Base-by-base conservation (phyloP, 1,284 basidiomycete species). In the Irpex rosettiformis region DNA sequence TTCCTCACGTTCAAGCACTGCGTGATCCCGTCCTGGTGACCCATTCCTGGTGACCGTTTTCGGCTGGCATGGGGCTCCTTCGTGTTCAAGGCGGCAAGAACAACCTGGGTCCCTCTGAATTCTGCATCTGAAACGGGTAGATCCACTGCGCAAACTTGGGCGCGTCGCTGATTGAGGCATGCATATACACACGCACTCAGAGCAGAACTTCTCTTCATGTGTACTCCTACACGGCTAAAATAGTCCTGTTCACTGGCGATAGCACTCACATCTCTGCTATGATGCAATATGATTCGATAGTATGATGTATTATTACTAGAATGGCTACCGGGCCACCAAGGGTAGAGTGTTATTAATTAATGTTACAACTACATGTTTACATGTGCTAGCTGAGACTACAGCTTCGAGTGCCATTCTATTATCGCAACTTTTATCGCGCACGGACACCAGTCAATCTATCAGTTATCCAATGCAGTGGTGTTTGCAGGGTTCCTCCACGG, bases 401-500 rank as follows among this genome's bases (percentile, higher is more conserved):
- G 22, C 27, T 5, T 7, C 11, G 22, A n/a, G 6, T 27, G 13
- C 13, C 27, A 7, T 25, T 28, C 10, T 11, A 51, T 13, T 16
- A n/a, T 18, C 43, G 48, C 27, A 27, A 51, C 22, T 8, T 11
- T 51, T 24, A 84, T 71, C 83, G 78, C 56, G 80, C 73, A 54
- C 82, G 79, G 42, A 79, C 84, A 29, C 87, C 86, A 3, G 86
- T 80, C 49, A 91, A 70, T 69, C 82, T 89, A 47, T 81, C 85
- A n/a, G 89, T 86, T 49, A 93, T 69, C 89, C 90, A 93, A 13
- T 84, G 86, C 1, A 92, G 73, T n/a, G 89, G 89, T 43, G 86
- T 85, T 65, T 85, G 88, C 55, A 89, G 63, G 54, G 80, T 79
- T 43, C 80, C 77, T 58, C 81, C 81, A 65, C 89, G 81, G 21